Conservation (phyloP, 2,329 filamentous ascomycete genomes). For the Sclerotiophoma versabilis region DNA sequence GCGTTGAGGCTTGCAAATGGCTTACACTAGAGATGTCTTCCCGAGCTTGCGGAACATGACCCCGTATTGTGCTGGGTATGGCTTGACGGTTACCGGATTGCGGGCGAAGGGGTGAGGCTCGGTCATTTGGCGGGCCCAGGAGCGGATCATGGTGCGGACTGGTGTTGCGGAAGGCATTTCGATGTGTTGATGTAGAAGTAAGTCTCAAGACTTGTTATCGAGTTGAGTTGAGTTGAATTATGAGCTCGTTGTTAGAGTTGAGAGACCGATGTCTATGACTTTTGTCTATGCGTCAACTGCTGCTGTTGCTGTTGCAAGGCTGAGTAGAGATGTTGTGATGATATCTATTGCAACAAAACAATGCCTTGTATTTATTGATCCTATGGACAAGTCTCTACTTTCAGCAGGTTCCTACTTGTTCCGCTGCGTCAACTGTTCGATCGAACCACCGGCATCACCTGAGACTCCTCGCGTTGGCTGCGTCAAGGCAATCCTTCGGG, state of each 20-base stretch:
- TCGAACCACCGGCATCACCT: slow-evolving; percentile 30
- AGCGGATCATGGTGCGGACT: slow-evolving; percentile 42
- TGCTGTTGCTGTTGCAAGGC: slow-evolving; percentile 10
- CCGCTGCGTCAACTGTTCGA: background rate
- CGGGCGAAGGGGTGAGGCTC: slow-evolving; percentile 48
- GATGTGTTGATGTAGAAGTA: background rate
- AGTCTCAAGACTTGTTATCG: background rate
- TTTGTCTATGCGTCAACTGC: background rate
- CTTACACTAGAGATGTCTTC: slow-evolving; percentile 40
- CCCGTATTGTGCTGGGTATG: slow-evolving; percentile 35
- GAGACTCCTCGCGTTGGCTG: slow-evolving; percentile 10
- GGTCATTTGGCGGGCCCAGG: slow-evolving; percentile 40
- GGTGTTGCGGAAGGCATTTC: slow-evolving; percentile 44
- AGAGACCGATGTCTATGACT: slow-evolving; percentile 15
- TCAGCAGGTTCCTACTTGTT: background rate
- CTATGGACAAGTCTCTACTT: background rate
- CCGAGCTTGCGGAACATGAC: slow-evolving; percentile 31
- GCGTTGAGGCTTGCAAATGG: no score
- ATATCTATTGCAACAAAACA: background rate
- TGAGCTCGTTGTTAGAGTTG: background rate
- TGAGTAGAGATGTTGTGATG: slow-evolving; percentile 9
- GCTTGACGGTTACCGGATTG: slow-evolving; percentile 32
- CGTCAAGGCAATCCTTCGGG: slow-evolving; percentile 2
- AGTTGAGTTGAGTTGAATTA: background rate
- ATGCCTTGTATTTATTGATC: slow-evolving; percentile 10